These are phyloP conservation scores for Xylaria polymorpha DNA, from an alignment of 2,329 filamentous ascomycete species.

Conservation along the genomic window DNA sequence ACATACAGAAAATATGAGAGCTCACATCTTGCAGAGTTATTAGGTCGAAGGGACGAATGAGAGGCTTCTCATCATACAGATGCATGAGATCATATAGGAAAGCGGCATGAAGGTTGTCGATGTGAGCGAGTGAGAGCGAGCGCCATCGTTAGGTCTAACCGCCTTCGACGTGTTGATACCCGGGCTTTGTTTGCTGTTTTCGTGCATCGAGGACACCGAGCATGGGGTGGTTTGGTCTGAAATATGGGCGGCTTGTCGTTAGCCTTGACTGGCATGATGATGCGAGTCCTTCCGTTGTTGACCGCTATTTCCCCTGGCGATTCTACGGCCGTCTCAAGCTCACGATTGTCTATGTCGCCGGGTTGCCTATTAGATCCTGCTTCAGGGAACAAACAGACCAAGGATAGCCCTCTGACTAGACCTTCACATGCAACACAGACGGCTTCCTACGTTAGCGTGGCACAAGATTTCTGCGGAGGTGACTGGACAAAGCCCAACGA, in stretches of 20 bases:
- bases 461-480: conserved; percentile 20
- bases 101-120: conserved; percentile 29
- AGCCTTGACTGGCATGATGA: conserved; percentile 10
- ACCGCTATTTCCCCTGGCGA: conserved; percentile 27
- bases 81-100: conserved; percentile 24
- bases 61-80: conserved; percentile 9
- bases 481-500: neutral
- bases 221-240: conserved; percentile 4
- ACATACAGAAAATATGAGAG: conserved; percentile 20
- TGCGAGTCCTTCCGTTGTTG: conserved; percentile 21
- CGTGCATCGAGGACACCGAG: conserved; percentile 14
- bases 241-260: conserved; percentile 10
- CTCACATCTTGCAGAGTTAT: conserved; percentile 20
- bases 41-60: conserved; percentile 15
- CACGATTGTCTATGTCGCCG: conserved; percentile 10
- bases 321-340: conserved; percentile 8
- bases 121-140: conserved; percentile 14
- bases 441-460: conserved; percentile 31
- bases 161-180: conserved; percentile 6
- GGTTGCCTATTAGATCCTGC: conserved; percentile 6
- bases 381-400: conserved; percentile 26
- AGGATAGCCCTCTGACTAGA: conserved; percentile 6
- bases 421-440: conserved; percentile 18
- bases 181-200: conserved; percentile 28
- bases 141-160: conserved; percentile 3